Conservation (phyloP, 495 filamentous ascomycete species). For the Amniculicola lignicola region DNA sequence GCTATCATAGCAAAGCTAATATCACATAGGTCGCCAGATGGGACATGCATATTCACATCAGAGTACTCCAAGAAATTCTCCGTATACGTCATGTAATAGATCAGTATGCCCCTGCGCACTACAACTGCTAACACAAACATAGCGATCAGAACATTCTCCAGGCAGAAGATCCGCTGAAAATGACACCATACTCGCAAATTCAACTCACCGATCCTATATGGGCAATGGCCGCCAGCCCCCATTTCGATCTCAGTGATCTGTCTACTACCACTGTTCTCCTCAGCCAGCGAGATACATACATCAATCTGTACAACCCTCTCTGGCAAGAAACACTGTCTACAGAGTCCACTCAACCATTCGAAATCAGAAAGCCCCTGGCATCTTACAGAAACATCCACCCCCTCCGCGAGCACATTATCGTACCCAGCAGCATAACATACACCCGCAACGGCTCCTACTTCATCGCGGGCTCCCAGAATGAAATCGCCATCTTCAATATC, state of each 20-base stretch:
- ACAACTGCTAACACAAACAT: too few species aligned
- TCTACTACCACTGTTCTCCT: slow-evolving; percentile 67
- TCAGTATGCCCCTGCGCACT: too few species aligned
- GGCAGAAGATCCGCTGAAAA: slow-evolving; percentile 47
- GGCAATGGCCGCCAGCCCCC: slow-evolving; percentile 68
- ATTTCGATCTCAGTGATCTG: slow-evolving; percentile 63
- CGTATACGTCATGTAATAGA: slow-evolving; percentile 52
- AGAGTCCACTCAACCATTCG: background rate
- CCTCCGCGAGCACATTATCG: slow-evolving; percentile 75
- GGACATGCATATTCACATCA: slow-evolving; percentile 74
- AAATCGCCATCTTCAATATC: slow-evolving; percentile 76
- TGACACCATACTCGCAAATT: slow-evolving; percentile 62
- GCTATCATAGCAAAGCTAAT: background rate
- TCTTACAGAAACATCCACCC: slow-evolving; percentile 69
- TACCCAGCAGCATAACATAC: slow-evolving; percentile 73
- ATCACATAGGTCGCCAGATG: slow-evolving; percentile 62
- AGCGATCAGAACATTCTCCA: slow-evolving; percentile 66
- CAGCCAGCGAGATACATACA: slow-evolving; percentile 66
- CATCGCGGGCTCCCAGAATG: slow-evolving; percentile 69
- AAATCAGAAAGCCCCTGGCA: slow-evolving; percentile 44
- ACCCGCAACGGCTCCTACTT: slow-evolving; percentile 57
- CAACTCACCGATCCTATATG: slow-evolving; percentile 66
- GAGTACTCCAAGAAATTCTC: slow-evolving; percentile 69
- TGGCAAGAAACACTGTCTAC: background rate
- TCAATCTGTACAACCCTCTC: slow-evolving; percentile 66